Evolutionary conservation across 108 stramenopile genomes (phyloP).

Genomic region (Conticribra guillardii): DNA sequence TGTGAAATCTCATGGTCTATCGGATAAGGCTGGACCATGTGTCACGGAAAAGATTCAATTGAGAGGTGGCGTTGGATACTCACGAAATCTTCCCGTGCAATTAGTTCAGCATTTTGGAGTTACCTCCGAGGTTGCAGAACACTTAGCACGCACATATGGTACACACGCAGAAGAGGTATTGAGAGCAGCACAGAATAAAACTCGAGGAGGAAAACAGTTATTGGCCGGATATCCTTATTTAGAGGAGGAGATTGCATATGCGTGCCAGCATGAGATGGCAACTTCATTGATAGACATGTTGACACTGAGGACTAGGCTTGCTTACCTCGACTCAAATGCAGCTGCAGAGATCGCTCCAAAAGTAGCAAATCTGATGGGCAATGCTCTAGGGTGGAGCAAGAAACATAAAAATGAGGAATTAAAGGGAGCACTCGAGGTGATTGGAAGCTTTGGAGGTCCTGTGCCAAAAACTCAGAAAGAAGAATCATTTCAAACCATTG

Average conservation of each 20-base stretch:
- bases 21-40: too few species aligned
- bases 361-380: constrained; percentile 18
- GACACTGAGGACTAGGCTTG: constrained; percentile 14
- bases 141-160: constrained; percentile 1
- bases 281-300: constrained; percentile 14
- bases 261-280: constrained; percentile 1
- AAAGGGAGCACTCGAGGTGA: background rate
- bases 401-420: constrained; percentile 1
- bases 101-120: too few species aligned
- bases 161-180: constrained; percentile 7
- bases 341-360: background rate
- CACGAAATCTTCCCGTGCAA: background rate
- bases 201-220: constrained; percentile 1
- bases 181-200: background rate
- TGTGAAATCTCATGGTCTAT: too few species aligned
- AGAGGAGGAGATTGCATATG: constrained; percentile 7
- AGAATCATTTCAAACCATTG: constrained; percentile 6
- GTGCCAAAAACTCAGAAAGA: constrained; percentile 3
- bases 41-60: too few species aligned
- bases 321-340: constrained; percentile 9
- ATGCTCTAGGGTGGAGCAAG: constrained; percentile 15
- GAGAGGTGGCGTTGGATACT: background rate
- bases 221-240: constrained; percentile 5
- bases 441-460: constrained; percentile 18
- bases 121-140: background rate